These are phyloP conservation scores for Trichosporon faecale DNA, from an alignment of 1,284 basidiomycete genomes.

Conservation along the genomic window DNA sequence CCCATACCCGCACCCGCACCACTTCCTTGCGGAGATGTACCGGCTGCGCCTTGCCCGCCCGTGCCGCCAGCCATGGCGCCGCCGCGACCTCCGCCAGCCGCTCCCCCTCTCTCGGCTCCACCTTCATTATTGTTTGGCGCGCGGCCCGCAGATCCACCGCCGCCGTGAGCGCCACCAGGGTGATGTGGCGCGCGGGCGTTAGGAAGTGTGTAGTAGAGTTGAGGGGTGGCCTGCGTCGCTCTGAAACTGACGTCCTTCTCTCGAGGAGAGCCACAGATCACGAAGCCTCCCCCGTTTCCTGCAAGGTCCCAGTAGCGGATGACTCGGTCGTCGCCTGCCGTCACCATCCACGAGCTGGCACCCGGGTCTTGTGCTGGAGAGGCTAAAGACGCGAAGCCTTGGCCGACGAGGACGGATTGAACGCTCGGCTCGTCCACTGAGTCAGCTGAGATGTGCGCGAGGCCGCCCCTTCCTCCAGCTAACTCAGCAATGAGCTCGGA, in stretches of 20 bases:
- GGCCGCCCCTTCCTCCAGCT: constrained; percentile 20
- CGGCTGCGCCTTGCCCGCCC: background rate
- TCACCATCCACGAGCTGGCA: constrained; percentile 35
- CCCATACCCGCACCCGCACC: constrained; percentile 22
- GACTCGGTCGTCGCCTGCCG: constrained; percentile 47
- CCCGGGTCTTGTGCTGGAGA: constrained; percentile 28
- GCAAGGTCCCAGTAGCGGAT: constrained; percentile 49
- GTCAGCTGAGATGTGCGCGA: constrained; percentile 21
- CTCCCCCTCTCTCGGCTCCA: background rate
- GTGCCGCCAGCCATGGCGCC: background rate
- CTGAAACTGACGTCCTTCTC: constrained; percentile 49
- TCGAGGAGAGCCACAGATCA: constrained; percentile 46
- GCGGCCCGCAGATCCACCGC: background rate
- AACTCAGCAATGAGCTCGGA: constrained; percentile 35
- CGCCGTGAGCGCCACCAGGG: background rate
- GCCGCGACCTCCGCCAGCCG: background rate
- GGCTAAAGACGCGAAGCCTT: constrained; percentile 31
- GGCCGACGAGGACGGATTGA: constrained; percentile 35
- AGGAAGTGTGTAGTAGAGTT: constrained; percentile 35
- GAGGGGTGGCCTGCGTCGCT: constrained; percentile 19
- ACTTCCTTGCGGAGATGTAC: constrained; percentile 1
- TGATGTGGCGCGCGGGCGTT: constrained; percentile 22
- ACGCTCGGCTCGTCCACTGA: constrained; percentile 21
- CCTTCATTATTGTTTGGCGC: background rate
- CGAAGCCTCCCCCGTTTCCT: constrained; percentile 38